Base-by-base conservation (phyloP, 208 protist genomes). In the Trypanosoma theileri region DNA sequence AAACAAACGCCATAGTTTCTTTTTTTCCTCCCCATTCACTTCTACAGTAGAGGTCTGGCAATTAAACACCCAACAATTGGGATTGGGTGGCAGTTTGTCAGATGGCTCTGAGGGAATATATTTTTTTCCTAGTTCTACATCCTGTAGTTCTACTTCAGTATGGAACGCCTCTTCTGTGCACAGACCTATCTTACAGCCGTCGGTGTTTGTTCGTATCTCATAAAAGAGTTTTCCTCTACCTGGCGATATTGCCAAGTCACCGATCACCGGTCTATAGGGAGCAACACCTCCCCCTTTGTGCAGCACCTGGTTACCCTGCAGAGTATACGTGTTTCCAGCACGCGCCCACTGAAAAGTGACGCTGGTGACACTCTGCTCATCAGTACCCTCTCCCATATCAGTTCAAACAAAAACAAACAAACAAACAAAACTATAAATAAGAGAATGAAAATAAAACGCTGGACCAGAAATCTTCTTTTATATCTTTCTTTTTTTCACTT, bases 141-240 rank as follows among this genome's bases (percentile, higher is more conserved):
- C 51, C 14, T 66, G 71, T 11, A 89, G 69, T 21, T 83, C 76
- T 24, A 67, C 59, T 9, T 85, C 69, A 16, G 22, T 68, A 21
- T 60, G 67, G 66, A 89, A 95, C 21, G 85, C 77, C 53, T 65
- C 54, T 4, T 24, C 40, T 11, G 76, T 87, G 65, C 83, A 88
- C 22, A 96, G 61, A 40, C 89, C 89, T 12, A 95, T 57, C n/a
- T 84, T 84, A 53, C 82, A 85, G 64, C 84, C 90, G 48, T 86
- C 83, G 13, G 73, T 81, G 74, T 94, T 95, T 51, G 93, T 76
- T 45, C 69, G 65, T 53, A 93, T 81, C 62, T 94, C 85, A 73
- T 88, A 94, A 60, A 82, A 93, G 66, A 92, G 86, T 56, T 85
- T 90, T 44, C 89, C 91, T 1, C 82, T 84, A 60, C 77, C 79